phyloP scores from a whole-genome alignment of 179 eudicot species.

The Spergularia azorica region DNA sequence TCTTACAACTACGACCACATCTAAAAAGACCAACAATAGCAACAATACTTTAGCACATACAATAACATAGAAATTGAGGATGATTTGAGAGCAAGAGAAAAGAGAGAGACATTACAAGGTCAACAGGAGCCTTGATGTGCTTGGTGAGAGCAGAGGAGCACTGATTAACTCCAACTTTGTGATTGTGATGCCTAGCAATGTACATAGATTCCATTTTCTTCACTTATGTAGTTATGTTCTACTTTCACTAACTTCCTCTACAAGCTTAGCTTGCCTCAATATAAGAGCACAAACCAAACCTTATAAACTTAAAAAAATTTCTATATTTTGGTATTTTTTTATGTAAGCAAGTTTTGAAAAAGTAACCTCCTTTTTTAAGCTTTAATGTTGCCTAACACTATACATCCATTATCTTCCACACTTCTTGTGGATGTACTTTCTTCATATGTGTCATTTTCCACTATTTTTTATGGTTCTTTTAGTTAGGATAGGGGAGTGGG shows the following conservation, averaged over 20 bases:
- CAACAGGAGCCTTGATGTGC: constrained; percentile 81
- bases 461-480: constrained; percentile 7
- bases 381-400: constrained; percentile 6
- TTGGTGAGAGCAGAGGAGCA: constrained; percentile 69
- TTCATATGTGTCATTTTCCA: constrained; percentile 19
- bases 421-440: constrained; percentile 19
- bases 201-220: constrained; percentile 48
- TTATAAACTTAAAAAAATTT: not conserved
- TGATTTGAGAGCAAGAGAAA: constrained; percentile 12
- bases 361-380: not conserved
- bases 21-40: not conserved
- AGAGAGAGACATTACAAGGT: constrained; percentile 42
- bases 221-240: not conserved
- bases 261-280: not conserved
- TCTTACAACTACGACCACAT: not conserved
- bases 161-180: constrained; percentile 56
- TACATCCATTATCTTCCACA: not conserved
- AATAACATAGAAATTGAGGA: not conserved
- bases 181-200: constrained; percentile 63
- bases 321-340: not conserved
- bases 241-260: constrained; percentile 9
- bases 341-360: constrained; percentile 1
- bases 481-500: not conserved
- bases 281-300: not conserved
- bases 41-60: not conserved